Base-by-base conservation (phyloP, 2,329 filamentous ascomycete species). In the Talaromyces rugulosus region DNA sequence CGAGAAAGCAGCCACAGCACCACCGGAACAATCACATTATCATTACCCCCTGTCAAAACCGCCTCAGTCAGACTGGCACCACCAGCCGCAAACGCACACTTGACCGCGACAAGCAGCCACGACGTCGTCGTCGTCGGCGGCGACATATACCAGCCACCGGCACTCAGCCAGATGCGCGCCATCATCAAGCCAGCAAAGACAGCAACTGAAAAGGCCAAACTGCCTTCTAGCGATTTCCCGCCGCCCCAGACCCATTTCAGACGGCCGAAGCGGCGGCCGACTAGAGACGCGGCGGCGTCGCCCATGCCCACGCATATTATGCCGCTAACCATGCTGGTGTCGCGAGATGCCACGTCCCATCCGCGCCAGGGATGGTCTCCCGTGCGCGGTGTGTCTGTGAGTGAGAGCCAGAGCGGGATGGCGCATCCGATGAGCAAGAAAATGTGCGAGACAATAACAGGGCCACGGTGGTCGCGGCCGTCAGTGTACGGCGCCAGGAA, bases 221-320 rank as follows among this genome's bases (percentile, higher is more conserved):
- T 87, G 14, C 95, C 95, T 76, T 99, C 94, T 1, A 99, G 82
- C 65, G 92, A 96, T 82, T 99, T 99, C 14, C 93, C 94, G 4
- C 95, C 95, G 14, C 92, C 91, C 95, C 95, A 99, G 28, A 93
- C 84, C 95, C 95, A 99, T 80, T 97, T 98, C 36, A 86, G 84
- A 31, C 87, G 87, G 3, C 95, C 95, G 73, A 88, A 96, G 18
- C 94, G 87, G 36, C 95, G 84, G 0, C 95, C 95, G 58, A 98
- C 89, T 1, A 99, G 82, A 14, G 90, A 96, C 1, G 95, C 95
- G 0, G 94, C 95, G 0, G 95, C 93, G 71, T 99, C 95, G 44
- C 95, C 95, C 75, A 99, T 87, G 0, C 95, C 95, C 2, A 99
- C 95, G 73, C 95, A 98, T 31, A 98, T 84, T 2, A 99, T 90